Conservation (phyloP, 2,329 filamentous ascomycete species). For the Pseudogymnoascus sp. region DNA sequence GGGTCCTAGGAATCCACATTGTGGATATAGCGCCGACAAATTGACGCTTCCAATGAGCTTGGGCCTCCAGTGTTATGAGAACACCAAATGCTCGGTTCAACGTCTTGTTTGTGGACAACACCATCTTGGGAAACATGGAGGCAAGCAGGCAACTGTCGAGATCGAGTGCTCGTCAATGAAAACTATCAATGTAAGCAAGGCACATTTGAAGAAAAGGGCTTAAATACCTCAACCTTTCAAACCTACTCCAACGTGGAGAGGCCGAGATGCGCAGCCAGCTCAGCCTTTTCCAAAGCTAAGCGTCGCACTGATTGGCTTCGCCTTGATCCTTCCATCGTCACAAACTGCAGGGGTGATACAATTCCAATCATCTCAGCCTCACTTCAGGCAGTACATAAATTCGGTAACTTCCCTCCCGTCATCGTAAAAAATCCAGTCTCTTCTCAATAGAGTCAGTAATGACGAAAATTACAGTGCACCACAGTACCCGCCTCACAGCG, state of each 20-base stretch:
- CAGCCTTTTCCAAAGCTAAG: not conserved
- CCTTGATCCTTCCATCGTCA: not conserved
- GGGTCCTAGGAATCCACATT: not conserved
- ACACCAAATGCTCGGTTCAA: not conserved
- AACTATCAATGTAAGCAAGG: not conserved
- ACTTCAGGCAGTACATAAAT: not conserved
- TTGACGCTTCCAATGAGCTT: not conserved
- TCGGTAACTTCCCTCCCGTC: not conserved
- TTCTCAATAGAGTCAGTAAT: not conserved
- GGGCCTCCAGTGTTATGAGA: not conserved
- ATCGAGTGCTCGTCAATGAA: not conserved
- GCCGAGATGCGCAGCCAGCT: not conserved
- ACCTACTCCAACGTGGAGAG: not conserved
- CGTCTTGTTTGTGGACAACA: not conserved
- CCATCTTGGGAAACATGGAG: not conserved
- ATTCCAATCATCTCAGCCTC: not conserved
- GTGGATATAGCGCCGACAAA: not conserved
- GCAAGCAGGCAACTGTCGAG: not conserved
- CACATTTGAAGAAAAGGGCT: not conserved
- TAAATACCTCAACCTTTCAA: not conserved
- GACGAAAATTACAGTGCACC: not conserved
- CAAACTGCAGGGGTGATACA: not conserved
- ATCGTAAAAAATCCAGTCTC: not conserved
- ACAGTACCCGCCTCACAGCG: not conserved
- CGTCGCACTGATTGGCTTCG: not conserved